phyloP scores from a whole-genome alignment of 164 flowering plant genomes.

The Tinospora cordifolia region DNA sequence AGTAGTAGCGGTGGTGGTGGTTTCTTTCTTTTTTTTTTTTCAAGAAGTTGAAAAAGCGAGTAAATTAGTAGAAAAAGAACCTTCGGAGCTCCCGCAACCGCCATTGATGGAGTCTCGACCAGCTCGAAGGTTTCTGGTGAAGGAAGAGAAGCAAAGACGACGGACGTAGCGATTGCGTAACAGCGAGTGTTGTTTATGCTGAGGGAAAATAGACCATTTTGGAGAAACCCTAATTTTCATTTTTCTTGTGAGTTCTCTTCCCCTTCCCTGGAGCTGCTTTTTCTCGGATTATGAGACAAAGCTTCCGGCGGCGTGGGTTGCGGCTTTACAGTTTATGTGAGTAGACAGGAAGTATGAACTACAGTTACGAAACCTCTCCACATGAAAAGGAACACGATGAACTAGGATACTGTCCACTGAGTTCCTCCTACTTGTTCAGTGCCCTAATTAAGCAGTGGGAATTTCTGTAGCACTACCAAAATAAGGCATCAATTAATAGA shows the following conservation, averaged over 20 bases:
- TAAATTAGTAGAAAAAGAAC: slow-evolving; percentile 13
- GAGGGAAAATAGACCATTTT: slow-evolving; percentile 12
- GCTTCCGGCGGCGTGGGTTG: not conserved
- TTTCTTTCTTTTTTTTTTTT: too few relatives aligned
- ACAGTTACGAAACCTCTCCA: too few relatives aligned
- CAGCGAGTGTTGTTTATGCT: not conserved
- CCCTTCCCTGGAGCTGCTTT: not conserved
- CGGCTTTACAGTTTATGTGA: too few relatives aligned
- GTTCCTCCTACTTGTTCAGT: too few relatives aligned
- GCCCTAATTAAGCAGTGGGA: too few relatives aligned
- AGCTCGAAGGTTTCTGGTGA: slow-evolving; percentile 25
- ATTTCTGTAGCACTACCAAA: too few relatives aligned
- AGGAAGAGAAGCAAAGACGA: slow-evolving; percentile 25
- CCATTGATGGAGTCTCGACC: slow-evolving; percentile 40
- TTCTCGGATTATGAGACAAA: not conserved
- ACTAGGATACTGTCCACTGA: too few relatives aligned
- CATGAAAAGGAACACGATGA: too few relatives aligned
- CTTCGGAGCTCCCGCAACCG: slow-evolving; percentile 37
- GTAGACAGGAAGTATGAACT: too few relatives aligned
- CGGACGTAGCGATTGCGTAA: slow-evolving; percentile 7
- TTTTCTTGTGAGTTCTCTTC: not conserved
- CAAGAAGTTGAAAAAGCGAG: not conserved
- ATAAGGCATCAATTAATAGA: too few relatives aligned
- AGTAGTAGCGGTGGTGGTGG: too few relatives aligned
- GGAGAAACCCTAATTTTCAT: slow-evolving; percentile 23